Base-by-base conservation (phyloP, 495 filamentous ascomycete genomes). In the Friedmanniomyces simplex region DNA sequence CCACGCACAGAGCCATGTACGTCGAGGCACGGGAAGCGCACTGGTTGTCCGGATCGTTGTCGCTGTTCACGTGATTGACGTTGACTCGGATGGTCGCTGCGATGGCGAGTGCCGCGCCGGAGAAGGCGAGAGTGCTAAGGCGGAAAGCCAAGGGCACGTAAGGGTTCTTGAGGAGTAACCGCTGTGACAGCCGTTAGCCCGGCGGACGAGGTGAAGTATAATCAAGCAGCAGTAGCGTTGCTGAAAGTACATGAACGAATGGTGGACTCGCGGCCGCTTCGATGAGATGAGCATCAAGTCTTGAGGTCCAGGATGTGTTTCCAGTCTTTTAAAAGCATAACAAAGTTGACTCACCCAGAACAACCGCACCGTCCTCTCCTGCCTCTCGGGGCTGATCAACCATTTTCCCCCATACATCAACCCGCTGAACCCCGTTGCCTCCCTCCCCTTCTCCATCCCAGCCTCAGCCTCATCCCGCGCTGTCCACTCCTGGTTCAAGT, bases 1-100 rank as follows among this genome's bases (percentile, higher is more conserved):
- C 91, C 30, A 97, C 86, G 43, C 90, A 82, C 61, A 97, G 85
- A 42, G 93, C 93, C 74, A 98, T 90, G 49, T 86, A 79, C 12
- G 88, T 85, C 24, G 90, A 91, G 3, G 90, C 80, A 16, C 82
- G 78, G 63, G 83, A 80, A 1, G 73, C 69, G 49, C 72, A 74
- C 13, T 54, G 54, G 24, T 74, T 74, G 21, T 72, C 73, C 16
- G 37, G 49, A 69, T 73, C 51, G 69, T 64, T 20, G 30, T 63
- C 54, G 59, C 32, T 50, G 36, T 60, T 64, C 18, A 58, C 56
- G 6, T 20, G 16, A 16, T 62, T 49, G 34, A 70, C 68, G 14
- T 48, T 55, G 36, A 71, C 74, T 13, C 66, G 89, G 39, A 96
- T 89, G 26, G 80, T 83, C 1, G 74, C 81, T 26, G 88, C 86